A percentile compares a stretch with the other conserved stretches of the same genome.
Evolutionary conservation across 768 basidiomycete genomes (phyloP).

Genomic region (Suillus luteus): DNA sequence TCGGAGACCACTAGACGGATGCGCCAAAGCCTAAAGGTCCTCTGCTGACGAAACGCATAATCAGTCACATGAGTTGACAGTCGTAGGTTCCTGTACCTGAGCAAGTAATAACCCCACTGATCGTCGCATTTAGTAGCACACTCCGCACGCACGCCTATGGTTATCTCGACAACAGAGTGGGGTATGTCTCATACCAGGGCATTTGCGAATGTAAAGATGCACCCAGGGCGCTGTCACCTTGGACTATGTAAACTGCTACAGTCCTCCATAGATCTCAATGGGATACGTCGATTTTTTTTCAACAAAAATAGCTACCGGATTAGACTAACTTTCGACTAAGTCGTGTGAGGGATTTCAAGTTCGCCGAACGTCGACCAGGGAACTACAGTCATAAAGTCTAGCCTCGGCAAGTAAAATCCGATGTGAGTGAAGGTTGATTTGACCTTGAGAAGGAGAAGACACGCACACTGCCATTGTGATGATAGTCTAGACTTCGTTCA

Average conservation of each 20-base stretch:
- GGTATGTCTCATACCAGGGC: too few species aligned
- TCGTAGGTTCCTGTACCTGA: not conserved
- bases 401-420: not conserved
- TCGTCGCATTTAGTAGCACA: too few species aligned
- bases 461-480: not conserved
- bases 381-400: not conserved
- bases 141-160: too few species aligned
- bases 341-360: not conserved
- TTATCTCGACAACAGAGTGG: too few species aligned
- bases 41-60: not conserved
- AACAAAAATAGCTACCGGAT: not conserved
- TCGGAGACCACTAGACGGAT: not conserved
- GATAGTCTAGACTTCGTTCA: not conserved
- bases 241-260: too few species aligned
- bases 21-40: not conserved
- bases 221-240: too few species aligned
- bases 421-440: not conserved
- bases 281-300: too few species aligned
- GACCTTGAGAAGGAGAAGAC: not conserved
- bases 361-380: not conserved
- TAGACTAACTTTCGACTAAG: not conserved
- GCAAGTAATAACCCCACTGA: not conserved
- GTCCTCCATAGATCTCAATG: too few species aligned
- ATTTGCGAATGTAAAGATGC: too few species aligned
- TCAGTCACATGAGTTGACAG: not conserved